phyloP scores from a whole-genome alignment of 768 basidiomycete species.

The Russula ochroleuca region DNA sequence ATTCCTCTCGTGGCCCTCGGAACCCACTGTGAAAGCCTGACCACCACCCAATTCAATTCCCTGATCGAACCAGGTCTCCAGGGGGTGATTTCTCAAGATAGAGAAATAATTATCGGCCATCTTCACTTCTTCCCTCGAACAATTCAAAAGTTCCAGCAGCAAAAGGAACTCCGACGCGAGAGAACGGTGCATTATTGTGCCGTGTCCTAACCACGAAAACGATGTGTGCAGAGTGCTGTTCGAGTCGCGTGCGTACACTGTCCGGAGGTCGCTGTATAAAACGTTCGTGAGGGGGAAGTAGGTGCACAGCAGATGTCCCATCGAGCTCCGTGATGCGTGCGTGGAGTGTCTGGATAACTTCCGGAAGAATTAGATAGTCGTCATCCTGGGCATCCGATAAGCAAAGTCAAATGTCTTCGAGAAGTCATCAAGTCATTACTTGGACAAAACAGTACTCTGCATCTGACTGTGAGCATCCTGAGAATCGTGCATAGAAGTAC shows the following conservation, averaged over 20 bases:
- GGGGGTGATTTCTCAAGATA: constrained; percentile 49
- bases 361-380: constrained; percentile 58
- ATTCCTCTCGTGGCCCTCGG: constrained; percentile 55
- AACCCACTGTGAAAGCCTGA: constrained; percentile 57
- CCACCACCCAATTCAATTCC: constrained; percentile 58
- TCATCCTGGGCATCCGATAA: constrained; percentile 48
- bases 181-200: constrained; percentile 47
- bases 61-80: constrained; percentile 62
- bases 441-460: constrained; percentile 62
- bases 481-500: constrained; percentile 59
- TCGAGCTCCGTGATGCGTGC: constrained; percentile 35
- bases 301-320: constrained; percentile 39
- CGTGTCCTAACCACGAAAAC: constrained; percentile 66
- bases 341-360: constrained; percentile 51
- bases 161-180: constrained; percentile 46
- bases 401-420: background rate
- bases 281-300: constrained; percentile 60
- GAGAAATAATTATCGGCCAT: constrained; percentile 74
- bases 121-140: constrained; percentile 47
- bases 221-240: constrained; percentile 44
- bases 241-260: constrained; percentile 34
- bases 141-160: constrained; percentile 43
- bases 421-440: constrained; percentile 37
- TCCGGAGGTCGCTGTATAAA: constrained; percentile 53
- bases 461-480: constrained; percentile 49